Conservation (phyloP, 306 rosid genomes). For the Ochetophila trinervis region DNA sequence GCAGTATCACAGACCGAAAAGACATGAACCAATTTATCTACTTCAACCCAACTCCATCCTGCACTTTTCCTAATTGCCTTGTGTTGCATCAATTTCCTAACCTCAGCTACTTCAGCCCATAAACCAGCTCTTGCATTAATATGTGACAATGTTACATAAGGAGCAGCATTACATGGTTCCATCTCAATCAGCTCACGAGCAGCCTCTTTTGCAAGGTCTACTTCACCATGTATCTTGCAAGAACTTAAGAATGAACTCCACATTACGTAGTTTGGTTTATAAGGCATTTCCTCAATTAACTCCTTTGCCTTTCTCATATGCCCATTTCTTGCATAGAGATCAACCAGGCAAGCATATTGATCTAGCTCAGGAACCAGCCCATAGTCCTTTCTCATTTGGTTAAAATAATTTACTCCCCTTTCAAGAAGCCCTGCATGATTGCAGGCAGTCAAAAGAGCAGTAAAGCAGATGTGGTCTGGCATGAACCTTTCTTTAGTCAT, state of each 20-base stretch:
- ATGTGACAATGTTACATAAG: constrained; percentile 52
- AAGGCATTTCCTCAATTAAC: constrained; percentile 60
- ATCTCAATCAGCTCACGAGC: constrained; percentile 47
- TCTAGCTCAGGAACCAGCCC: constrained; percentile 45
- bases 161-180: constrained; percentile 50
- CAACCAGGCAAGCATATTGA: constrained; percentile 64
- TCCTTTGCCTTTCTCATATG: constrained; percentile 49
- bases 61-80: constrained; percentile 32
- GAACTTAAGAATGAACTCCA: constrained; percentile 57
- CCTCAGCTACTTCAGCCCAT: constrained; percentile 47
- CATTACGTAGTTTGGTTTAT: constrained; percentile 48
- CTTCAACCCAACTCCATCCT: constrained; percentile 56
- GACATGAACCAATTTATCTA: constrained; percentile 34
- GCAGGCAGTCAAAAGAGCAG: constrained; percentile 61
- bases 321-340: constrained; percentile 66
- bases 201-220: constrained; percentile 57
- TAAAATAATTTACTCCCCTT: constrained; percentile 50
- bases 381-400: constrained; percentile 41
- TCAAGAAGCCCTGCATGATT: constrained; percentile 56
- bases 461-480: constrained; percentile 55
- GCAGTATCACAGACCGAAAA: constrained; percentile 42
- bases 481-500: constrained; percentile 33
- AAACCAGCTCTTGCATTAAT: constrained; percentile 55
- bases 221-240: constrained; percentile 53
- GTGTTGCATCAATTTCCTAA: constrained; percentile 46